Conservation (phyloP, 345 rosid genomes). For the Sonneratia caseolaris region DNA sequence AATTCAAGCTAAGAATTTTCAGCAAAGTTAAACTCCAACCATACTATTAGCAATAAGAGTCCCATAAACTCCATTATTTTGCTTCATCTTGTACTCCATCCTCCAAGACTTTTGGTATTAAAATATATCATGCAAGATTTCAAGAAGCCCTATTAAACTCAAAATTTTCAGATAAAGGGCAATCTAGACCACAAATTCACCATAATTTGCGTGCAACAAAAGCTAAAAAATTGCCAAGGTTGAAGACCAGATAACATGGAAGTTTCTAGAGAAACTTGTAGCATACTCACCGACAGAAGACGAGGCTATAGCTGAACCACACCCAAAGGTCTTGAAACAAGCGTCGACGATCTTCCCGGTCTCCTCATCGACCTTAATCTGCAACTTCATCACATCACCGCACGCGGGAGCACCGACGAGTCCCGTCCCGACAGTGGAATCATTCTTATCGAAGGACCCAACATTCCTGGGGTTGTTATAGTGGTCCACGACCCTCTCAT, state of each 20-base stretch:
- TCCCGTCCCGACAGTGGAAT: constrained; percentile 75
- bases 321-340: constrained; percentile 97
- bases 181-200: background rate
- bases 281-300: constrained; percentile 71
- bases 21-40: background rate
- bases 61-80: background rate
- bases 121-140: background rate
- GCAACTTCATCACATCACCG: constrained; percentile 98
- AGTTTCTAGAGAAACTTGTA: background rate
- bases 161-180: background rate
- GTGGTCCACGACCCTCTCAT: constrained; percentile 91
- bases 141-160: background rate
- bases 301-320: constrained; percentile 95
- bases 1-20: background rate
- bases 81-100: background rate
- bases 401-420: constrained; percentile 99
- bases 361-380: constrained; percentile 77
- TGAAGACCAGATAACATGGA: background rate
- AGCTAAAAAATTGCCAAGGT: background rate
- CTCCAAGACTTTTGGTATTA: constrained; percentile 3
- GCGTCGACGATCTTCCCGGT: constrained; percentile 82
- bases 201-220: too few relatives aligned
- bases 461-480: constrained; percentile 92
- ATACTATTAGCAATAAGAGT: background rate
- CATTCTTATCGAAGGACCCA: constrained; percentile 87